phyloP scores from a whole-genome alignment of 106 monocot genomes.

The Dendrobium catenatum region DNA sequence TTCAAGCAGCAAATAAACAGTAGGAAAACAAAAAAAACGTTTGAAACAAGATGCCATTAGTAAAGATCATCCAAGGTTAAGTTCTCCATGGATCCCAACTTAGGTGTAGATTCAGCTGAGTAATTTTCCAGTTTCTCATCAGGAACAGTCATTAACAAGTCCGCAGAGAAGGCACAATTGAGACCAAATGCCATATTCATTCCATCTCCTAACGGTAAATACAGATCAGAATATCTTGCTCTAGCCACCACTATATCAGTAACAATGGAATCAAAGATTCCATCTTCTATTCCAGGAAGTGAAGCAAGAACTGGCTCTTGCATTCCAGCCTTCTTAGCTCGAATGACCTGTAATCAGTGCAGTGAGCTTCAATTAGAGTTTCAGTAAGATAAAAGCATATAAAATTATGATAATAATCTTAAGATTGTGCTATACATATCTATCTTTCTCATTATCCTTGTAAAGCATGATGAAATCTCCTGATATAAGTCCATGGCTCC shows the following conservation, averaged over 20 bases:
- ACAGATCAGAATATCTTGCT: conserved; percentile 58
- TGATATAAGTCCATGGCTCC: conserved; percentile 47
- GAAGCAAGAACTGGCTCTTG: background rate
- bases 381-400: too few relatives aligned
- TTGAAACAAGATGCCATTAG: background rate
- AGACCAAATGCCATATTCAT: conserved; percentile 24
- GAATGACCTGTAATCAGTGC: conserved; percentile 28
- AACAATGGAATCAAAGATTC: conserved; percentile 51
- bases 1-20: background rate
- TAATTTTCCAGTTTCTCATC: conserved; percentile 13
- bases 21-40: background rate
- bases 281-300: conserved; percentile 24
- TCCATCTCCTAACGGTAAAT: conserved; percentile 24
- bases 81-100: conserved; percentile 13
- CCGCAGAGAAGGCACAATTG: conserved; percentile 24
- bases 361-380: too few relatives aligned
- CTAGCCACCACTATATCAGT: conserved; percentile 38
- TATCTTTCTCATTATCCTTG: conserved; percentile 60
- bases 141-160: conserved; percentile 20
- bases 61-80: conserved; percentile 16
- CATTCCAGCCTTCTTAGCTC: conserved; percentile 19
- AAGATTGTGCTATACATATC: conserved; percentile 42
- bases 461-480: conserved; percentile 89
- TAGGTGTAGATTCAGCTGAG: background rate
- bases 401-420: background rate